Percentiles rank a stretch among this genome's conserved stretches.
Conservation (phyloP, 441 rosid species). For the Viola pubescens region DNA sequence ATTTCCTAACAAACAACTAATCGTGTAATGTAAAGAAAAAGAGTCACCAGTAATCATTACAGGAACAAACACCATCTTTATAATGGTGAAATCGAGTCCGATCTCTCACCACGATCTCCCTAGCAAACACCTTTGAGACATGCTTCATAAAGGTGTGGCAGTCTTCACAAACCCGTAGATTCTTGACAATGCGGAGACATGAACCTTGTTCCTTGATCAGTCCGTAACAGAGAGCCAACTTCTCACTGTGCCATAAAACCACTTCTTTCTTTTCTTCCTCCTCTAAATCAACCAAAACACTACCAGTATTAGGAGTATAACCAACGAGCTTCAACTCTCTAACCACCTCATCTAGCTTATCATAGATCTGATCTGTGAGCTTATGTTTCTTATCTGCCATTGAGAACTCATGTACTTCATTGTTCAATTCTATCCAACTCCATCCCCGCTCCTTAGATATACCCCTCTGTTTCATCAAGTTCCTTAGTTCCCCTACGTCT, state of each 20-base stretch:
- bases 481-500: conserved; percentile 41
- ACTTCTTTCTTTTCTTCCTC: conserved; percentile 51
- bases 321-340: conserved; percentile 45
- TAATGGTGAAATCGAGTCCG: conserved; percentile 53
- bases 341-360: conserved; percentile 36
- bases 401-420: conserved; percentile 39
- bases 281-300: conserved; percentile 43
- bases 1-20: too few species aligned
- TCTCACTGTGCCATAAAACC: conserved; percentile 51
- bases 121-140: conserved; percentile 35
- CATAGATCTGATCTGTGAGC: conserved; percentile 36
- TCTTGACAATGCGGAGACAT: conserved; percentile 42
- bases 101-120: conserved; percentile 48
- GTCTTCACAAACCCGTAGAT: conserved; percentile 49
- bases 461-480: conserved; percentile 43
- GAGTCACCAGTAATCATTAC: conserved; percentile 47
- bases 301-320: conserved; percentile 42
- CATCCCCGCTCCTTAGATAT: conserved; percentile 41
- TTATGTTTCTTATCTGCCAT: conserved; percentile 48
- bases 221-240: conserved; percentile 52
- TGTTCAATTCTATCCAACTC: conserved; percentile 44
- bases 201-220: conserved; percentile 26
- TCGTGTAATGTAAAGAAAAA: neutral
- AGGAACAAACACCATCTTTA: conserved; percentile 40
- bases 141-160: conserved; percentile 59